Evolutionary conservation across 1,139 yeast species (phyloP).

Genomic region (Nakaseomyces bracarensis): DNA sequence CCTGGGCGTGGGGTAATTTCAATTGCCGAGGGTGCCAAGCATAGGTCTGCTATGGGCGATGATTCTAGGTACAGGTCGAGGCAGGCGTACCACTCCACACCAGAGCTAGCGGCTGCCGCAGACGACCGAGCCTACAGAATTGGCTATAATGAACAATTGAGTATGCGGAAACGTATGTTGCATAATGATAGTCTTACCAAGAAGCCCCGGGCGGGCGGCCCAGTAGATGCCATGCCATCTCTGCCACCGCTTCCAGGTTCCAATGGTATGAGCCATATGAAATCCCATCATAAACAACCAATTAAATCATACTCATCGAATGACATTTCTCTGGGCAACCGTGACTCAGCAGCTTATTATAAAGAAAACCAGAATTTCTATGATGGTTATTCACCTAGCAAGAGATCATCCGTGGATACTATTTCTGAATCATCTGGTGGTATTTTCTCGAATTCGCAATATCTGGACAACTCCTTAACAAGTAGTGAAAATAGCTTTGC

Average conservation of each 20-base stretch:
- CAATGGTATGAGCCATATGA: slow-evolving; percentile 2
- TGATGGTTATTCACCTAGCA: slow-evolving; percentile 17
- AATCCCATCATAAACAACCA: slow-evolving; percentile 10
- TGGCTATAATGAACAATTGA: neutral
- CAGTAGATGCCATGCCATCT: slow-evolving; percentile 17
- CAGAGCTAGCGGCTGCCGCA: slow-evolving; percentile 11
- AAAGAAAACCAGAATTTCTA: slow-evolving; percentile 16
- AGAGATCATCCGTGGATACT: slow-evolving; percentile 12
- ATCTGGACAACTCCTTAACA: slow-evolving; percentile 25
- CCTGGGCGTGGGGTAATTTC: slow-evolving; percentile 5
- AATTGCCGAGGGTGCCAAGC: neutral
- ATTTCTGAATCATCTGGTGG: slow-evolving; percentile 13
- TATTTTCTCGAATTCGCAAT: slow-evolving; percentile 27
- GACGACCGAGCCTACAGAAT: neutral
- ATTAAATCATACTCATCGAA: slow-evolving; percentile 26
- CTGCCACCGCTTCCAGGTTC: slow-evolving; percentile 25
- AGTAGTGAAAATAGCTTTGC: slow-evolving; percentile 35
- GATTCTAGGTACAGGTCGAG: neutral
- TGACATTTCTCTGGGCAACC: slow-evolving; percentile 15
- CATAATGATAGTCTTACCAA: neutral
- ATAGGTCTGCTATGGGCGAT: neutral
- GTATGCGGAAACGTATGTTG: neutral
- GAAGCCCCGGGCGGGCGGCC: neutral
- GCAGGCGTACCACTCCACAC: slow-evolving; percentile 11
- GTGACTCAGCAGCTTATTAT: slow-evolving; percentile 8